phyloP scores from a whole-genome alignment of 2,329 filamentous ascomycete genomes.

The Fusarium temperatum region DNA sequence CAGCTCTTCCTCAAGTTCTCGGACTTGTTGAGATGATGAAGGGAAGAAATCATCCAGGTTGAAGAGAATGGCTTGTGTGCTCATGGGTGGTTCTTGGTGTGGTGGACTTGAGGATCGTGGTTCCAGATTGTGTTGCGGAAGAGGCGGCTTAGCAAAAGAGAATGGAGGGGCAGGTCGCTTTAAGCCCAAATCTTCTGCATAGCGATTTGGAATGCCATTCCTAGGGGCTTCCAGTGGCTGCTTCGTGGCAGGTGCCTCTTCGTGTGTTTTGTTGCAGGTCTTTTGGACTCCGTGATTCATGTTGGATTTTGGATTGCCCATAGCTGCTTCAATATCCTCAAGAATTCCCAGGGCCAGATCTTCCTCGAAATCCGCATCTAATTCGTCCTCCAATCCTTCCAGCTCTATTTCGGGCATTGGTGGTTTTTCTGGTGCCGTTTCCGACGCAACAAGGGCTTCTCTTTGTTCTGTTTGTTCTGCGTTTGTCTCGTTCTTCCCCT shows the following conservation, averaged over 20 bases:
- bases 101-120: slow-evolving; percentile 26
- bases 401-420: not conserved
- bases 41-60: slow-evolving; percentile 65
- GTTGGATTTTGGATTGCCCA: not conserved
- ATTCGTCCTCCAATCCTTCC: slow-evolving; percentile 39
- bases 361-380: slow-evolving; percentile 41
- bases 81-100: slow-evolving; percentile 46
- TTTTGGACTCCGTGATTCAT: not conserved
- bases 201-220: slow-evolving; percentile 1
- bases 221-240: not conserved
- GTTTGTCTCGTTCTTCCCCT: not conserved
- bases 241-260: not conserved
- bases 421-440: not conserved
- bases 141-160: not conserved
- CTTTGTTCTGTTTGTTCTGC: not conserved
- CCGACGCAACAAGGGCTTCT: not conserved
- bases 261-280: not conserved
- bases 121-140: slow-evolving; percentile 2
- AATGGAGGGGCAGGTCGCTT: slow-evolving; percentile 4
- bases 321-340: slow-evolving; percentile 32
- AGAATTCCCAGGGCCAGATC: slow-evolving; percentile 41
- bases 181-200: slow-evolving; percentile 36
- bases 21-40: slow-evolving; percentile 63
- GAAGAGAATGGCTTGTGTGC: slow-evolving; percentile 63
- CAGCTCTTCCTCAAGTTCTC: slow-evolving; percentile 58